Conservation (phyloP, 192 early-diverging fungal species). For the Phycomyces blakesleeanus region DNA sequence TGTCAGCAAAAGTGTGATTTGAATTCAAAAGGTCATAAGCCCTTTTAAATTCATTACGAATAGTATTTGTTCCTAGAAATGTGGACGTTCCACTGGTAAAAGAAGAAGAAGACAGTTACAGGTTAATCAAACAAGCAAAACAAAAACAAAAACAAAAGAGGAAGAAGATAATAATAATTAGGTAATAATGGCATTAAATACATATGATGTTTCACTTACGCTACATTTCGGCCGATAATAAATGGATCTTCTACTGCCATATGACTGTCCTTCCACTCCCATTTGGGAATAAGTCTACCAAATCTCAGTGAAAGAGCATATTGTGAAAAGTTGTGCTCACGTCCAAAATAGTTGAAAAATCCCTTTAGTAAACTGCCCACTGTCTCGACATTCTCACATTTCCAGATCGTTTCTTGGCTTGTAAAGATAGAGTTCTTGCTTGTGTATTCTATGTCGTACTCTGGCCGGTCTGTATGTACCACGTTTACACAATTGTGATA, state of each 20-base stretch:
- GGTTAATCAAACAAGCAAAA: not conserved
- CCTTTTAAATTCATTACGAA: not conserved
- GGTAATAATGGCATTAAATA: no score
- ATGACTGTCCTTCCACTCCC: not conserved
- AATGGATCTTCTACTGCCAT: slow-evolving; percentile 13
- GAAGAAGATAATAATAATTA: not conserved
- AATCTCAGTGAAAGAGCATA: not conserved
- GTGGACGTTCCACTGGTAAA: slow-evolving; percentile 2
- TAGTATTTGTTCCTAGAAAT: not conserved
- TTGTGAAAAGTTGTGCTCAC: not conserved
- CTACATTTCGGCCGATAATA: slow-evolving; percentile 4
- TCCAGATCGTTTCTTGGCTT: not conserved
- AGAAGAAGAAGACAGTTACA: not conserved
- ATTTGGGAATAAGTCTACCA: not conserved
- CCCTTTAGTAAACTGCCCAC: slow-evolving; percentile 6
- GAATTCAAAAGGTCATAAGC: not conserved
- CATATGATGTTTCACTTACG: no score
- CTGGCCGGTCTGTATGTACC: not conserved
- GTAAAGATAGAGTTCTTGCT: not conserved
- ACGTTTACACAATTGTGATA: not conserved
- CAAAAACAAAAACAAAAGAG: not conserved
- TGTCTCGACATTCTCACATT: not conserved
- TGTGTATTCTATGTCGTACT: not conserved
- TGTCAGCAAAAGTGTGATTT: not conserved
- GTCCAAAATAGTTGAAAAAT: slow-evolving; percentile 1